phyloP scores from a whole-genome alignment of 371 early-diverging fungal species.

The Zancudomyces culisetae region DNA sequence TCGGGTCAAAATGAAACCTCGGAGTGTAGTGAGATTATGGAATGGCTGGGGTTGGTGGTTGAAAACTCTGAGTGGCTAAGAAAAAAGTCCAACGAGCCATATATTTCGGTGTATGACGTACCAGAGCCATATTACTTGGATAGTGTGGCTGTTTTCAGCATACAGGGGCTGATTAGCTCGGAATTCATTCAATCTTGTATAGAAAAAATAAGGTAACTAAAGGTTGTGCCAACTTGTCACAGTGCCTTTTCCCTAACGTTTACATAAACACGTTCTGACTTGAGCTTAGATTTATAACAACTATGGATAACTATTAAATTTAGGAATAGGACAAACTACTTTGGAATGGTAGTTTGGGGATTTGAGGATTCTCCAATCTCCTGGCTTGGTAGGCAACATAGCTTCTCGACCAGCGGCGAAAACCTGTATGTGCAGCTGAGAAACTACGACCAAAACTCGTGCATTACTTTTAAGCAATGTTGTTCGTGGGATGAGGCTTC shows the following conservation, averaged over 20 bases:
- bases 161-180: conserved; percentile 13
- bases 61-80: not conserved
- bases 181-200: conserved; percentile 7
- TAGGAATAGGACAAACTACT: not conserved
- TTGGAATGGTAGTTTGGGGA: conserved; percentile 19
- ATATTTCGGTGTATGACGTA: conserved; percentile 7
- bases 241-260: not conserved
- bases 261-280: too few relatives aligned
- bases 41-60: not conserved
- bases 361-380: conserved; percentile 21
- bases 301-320: too few relatives aligned
- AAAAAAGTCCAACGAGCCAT: conserved; percentile 1
- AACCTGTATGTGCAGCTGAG: conserved; percentile 18
- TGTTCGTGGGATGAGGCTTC: conserved; percentile 15
- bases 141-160: conserved; percentile 4
- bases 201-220: not conserved
- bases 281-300: too few relatives aligned
- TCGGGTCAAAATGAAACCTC: too few relatives aligned
- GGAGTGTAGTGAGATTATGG: not conserved
- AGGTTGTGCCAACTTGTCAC: too few relatives aligned
- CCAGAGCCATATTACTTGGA: conserved; percentile 4
- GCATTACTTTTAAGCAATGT: conserved; percentile 15
- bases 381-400: conserved; percentile 15
- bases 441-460: conserved; percentile 2
- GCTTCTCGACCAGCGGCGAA: conserved; percentile 16